These are phyloP conservation scores for Helianthus annuus DNA, from an alignment of 129 eudicot species.

Conservation along the genomic window HanXRQr2.0-SUNRISE NC_035434.2:22920125-22920624, in stretches of 20 bases:
- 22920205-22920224: constrained; percentile 59
- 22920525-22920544: constrained; percentile 44
- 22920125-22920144: constrained; percentile 54
- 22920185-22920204: constrained; percentile 65
- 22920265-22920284: constrained; percentile 75
- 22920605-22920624: constrained; percentile 46
- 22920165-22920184: constrained; percentile 63
- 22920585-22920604: constrained; percentile 32
- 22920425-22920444: constrained; percentile 29
- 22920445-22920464: constrained; percentile 15
- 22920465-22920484: constrained; percentile 18
- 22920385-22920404: constrained; percentile 62
- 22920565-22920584: constrained; percentile 30
- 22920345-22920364: constrained; percentile 47
- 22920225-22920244: constrained; percentile 46
- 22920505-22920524: constrained; percentile 35
- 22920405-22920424: constrained; percentile 47
- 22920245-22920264: constrained; percentile 65
- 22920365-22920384: constrained; percentile 60
- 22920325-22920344: constrained; percentile 53
- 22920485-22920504: constrained; percentile 33
- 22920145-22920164: constrained; percentile 59
- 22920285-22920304: constrained; percentile 71
- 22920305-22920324: constrained; percentile 53
- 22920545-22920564: constrained; percentile 46